Percentiles rank a stretch among this genome's conserved stretches.
Conservation (phyloP, 163 green algal genomes). For the Scenedesmus sp. region DNA sequence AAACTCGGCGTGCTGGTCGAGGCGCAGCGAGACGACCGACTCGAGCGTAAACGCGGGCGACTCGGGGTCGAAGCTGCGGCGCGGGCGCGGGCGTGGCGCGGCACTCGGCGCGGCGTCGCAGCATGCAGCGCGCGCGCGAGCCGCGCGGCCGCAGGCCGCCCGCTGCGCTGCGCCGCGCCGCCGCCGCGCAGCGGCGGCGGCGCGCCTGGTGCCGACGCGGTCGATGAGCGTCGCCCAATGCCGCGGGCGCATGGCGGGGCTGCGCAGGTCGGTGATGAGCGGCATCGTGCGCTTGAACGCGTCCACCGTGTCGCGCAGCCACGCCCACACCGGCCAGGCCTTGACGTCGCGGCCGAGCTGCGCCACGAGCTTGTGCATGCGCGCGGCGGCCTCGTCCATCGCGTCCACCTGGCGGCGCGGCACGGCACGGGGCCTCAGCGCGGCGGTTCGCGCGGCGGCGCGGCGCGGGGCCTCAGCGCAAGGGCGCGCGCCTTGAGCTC, state of each 20-base stretch:
- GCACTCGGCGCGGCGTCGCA: neutral
- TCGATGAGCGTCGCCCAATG: conserved; percentile 87
- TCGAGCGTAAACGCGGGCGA: conserved; percentile 81
- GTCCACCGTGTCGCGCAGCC: conserved; percentile 81
- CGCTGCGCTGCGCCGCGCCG: too few relatives aligned
- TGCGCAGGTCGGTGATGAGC: conserved; percentile 90
- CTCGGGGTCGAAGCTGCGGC: conserved; percentile 72
- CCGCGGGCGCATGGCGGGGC: conserved; percentile 80
- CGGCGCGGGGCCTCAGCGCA: neutral
- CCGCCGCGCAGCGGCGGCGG: too few relatives aligned
- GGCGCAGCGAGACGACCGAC: conserved; percentile 75
- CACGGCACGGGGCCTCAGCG: neutral
- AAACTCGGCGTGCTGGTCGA: conserved; percentile 83
- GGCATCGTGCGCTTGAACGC: conserved; percentile 93
- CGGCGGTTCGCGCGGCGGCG: too few relatives aligned
- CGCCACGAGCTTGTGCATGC: conserved; percentile 71
- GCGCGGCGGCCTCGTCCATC: conserved; percentile 80
- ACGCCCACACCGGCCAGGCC: conserved; percentile 75
- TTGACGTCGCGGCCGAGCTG: conserved; percentile 87
- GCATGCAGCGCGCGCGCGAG: too few relatives aligned
- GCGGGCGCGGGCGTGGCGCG: neutral
- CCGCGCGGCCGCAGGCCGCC: too few relatives aligned
- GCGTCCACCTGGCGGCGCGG: conserved; percentile 67
- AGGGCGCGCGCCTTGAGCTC: conserved; percentile 71
- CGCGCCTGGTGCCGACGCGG: conserved; percentile 50